Conservation (phyloP, 148 eudicot species). For the Beta vulgaris region DNA sequence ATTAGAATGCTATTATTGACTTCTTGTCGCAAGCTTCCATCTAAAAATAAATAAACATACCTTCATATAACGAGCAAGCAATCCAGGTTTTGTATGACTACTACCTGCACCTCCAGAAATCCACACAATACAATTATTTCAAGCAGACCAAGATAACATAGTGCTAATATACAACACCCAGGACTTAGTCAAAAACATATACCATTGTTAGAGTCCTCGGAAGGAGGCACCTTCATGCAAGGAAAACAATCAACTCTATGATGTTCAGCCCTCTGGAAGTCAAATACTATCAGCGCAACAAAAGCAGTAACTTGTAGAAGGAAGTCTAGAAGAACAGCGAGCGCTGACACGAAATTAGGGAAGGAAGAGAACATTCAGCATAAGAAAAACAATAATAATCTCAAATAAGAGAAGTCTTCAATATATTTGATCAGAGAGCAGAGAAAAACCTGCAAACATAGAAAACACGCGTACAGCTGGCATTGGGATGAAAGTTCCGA, state of each 20-base stretch:
- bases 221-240: slow-evolving; percentile 60
- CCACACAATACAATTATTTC: slow-evolving; percentile 19
- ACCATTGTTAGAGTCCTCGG: slow-evolving; percentile 60
- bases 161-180: slow-evolving; percentile 5
- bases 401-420: background rate
- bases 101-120: slow-evolving; percentile 43
- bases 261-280: slow-evolving; percentile 86
- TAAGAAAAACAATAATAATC: background rate
- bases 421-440: slow-evolving; percentile 7
- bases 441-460: slow-evolving; percentile 87
- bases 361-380: slow-evolving; percentile 19
- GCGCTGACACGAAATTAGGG: slow-evolving; percentile 55
- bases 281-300: slow-evolving; percentile 89
- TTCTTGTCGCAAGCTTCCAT: slow-evolving; percentile 6
- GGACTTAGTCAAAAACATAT: slow-evolving; percentile 1
- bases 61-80: slow-evolving; percentile 93
- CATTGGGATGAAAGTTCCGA: slow-evolving; percentile 96
- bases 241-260: slow-evolving; percentile 94
- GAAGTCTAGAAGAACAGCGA: slow-evolving; percentile 94
- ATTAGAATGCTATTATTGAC: background rate
- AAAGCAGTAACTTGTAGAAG: slow-evolving; percentile 98
- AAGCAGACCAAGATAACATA: background rate
- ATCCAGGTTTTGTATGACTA: slow-evolving; percentile 59
- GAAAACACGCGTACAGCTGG: slow-evolving; percentile 99
- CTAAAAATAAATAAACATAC: slow-evolving; percentile 32